Base-by-base conservation (phyloP, 345 rosid genomes). In the Lepidium aucheri region DNA sequence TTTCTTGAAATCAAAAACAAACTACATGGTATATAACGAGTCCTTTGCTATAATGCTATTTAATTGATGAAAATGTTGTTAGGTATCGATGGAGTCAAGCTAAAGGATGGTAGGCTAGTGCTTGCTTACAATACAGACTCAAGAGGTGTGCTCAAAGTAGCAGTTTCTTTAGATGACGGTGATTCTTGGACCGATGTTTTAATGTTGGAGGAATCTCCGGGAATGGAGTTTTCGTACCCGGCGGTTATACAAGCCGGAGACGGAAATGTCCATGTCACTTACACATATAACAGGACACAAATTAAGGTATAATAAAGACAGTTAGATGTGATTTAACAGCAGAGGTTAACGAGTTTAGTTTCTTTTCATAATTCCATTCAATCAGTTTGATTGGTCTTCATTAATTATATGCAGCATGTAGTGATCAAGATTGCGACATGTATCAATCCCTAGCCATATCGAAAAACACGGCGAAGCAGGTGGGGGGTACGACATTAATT, bases 11-110 rank as follows among this genome's bases (percentile, higher is more conserved):
- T 5, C 8, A 5, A 5, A 43, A 52, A 20, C 57, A 36, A 15
- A 16, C 7, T 7, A 1, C 42, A 17, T 24, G 14, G 14, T 12
- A 45, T n/a, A n/a, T 33, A 7, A 38, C 1, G 46, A 64, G 13
- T 39, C n/a, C 11, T 47, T 36, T 32, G 15, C 32, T 36, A 60
- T 58, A 41, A 17, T 2, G 34, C 9, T 10, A 38, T 44, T 44
- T 45, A 6, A 13, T 13, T 35, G 22, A 14, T 46, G 53, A 39
- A 16, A 28, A 54, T 9, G 22, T 60, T 4, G 26, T 39, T 34
- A 86, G 96, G 97, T 54, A 93, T 93, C 3, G 96, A 93, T 71
- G 98, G 95, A 66, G 84, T 83, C 24, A 90, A 90, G 74, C 82
- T 90, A 55, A 74, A 52, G 47, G 94, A 88, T 62, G 92, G 95